Evolutionary conservation across 2,329 filamentous ascomycete genomes (phyloP), one percentile per base, ranked within the genome.

Genomic region (Microsporum audouinii): DNA sequence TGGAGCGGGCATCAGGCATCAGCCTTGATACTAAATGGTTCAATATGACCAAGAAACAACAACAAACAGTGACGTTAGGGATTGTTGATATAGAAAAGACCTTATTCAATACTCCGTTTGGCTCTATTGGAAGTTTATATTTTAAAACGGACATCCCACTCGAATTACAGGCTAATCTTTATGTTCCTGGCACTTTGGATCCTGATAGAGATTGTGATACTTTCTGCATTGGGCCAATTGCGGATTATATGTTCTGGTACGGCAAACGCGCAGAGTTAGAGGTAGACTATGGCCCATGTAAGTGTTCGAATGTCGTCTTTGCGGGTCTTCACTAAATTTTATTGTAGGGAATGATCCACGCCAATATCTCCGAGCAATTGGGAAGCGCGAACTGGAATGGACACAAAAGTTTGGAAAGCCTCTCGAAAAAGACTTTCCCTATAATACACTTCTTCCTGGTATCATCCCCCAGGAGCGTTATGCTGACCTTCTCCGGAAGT

Each of bases 241-340:
- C 64, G 0, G 68, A 70, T 62, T 68, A 69, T 49, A 69, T 68
- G 68, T 69, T 70, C 60, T 70, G 66, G 66, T 65, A 66, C 63
- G 66, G 66, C 1, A 57, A 66, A 59, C 63, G 64, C 45, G 61
- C 61, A 0, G 53, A 66, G 10, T 43, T 68, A 29, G 60, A 67
- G 8, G 2, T 68, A 3, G 59, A 68, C 60, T 61, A 63, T 39
- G 67, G 68, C 27, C 68, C 66, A 36, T 69, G 68, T 69, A 65
- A 63, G 65, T 47, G 14, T n/a, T 41, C 2, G n/a, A 41, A 58
- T 53, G n/a, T 57, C 12, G 39, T 3, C 3, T 29, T n/a, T 4
- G 7, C 23, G 10, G 34, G 12, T 36, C 34, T 36, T 55, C n/a
- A 7, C 12, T 31, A 5, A 55, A 55, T 14, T 12, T 39, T 43